These are phyloP conservation scores for Posidonia oceanica DNA, from an alignment of 116 monocot genomes.

Conservation along the genomic window DNA sequence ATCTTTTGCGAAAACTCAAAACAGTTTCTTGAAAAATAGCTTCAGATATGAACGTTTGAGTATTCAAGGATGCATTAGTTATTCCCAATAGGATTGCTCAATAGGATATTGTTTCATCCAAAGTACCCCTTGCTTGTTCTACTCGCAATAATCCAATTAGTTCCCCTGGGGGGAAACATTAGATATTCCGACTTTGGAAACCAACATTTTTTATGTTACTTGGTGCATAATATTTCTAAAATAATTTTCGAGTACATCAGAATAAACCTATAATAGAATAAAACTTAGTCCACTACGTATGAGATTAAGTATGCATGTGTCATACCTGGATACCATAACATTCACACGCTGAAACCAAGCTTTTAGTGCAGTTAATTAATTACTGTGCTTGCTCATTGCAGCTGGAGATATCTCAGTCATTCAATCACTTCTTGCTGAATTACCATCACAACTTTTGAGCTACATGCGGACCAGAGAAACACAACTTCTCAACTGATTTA, in stretches of 20 bases:
- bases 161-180: not conserved
- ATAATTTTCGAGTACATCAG: too few relatives aligned
- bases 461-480: conserved; percentile 65
- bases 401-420: conserved; percentile 48
- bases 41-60: not conserved
- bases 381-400: too few relatives aligned
- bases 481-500: conserved; percentile 8
- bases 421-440: conserved; percentile 79
- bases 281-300: too few relatives aligned
- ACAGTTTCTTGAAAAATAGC: not conserved
- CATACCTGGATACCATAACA: too few relatives aligned
- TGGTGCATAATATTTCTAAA: too few relatives aligned
- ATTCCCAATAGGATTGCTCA: not conserved
- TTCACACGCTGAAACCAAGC: not conserved
- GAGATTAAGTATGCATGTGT: too few relatives aligned
- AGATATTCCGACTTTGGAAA: too few relatives aligned
- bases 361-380: too few relatives aligned
- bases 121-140: not conserved
- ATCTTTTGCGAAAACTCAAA: too few relatives aligned
- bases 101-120: not conserved
- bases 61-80: not conserved
- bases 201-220: too few relatives aligned
- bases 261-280: too few relatives aligned
- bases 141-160: not conserved
- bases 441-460: conserved; percentile 76